phyloP scores from a whole-genome alignment of 257 asterid species.

The Solanum sejunctum region DNA sequence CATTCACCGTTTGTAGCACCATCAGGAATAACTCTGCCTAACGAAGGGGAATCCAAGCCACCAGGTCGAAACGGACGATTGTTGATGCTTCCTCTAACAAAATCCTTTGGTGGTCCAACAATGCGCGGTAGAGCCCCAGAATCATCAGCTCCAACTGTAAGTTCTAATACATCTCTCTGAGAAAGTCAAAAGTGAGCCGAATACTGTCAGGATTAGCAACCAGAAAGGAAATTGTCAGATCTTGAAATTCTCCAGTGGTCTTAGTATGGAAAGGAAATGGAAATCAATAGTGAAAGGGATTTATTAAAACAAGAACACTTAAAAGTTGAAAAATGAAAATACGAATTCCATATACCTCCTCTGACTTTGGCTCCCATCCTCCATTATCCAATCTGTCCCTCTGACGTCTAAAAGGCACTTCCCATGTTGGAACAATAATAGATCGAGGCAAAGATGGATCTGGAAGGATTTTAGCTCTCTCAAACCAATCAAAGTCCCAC shows the following conservation, averaged over 20 bases:
- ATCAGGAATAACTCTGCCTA: constrained; percentile 59
- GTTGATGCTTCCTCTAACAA: constrained; percentile 78
- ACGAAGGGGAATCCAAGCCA: constrained; percentile 50
- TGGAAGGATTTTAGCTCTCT: constrained; percentile 54
- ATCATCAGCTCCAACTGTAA: constrained; percentile 54
- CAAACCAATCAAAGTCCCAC: constrained; percentile 99
- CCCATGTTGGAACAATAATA: constrained; percentile 80
- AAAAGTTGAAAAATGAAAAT: background rate
- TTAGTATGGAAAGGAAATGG: background rate
- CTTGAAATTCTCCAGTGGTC: background rate
- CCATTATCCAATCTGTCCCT: constrained; percentile 10
- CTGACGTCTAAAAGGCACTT: constrained; percentile 73
- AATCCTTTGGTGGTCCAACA: constrained; percentile 84
- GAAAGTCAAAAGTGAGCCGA: constrained; percentile 16
- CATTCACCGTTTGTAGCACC: constrained; percentile 83
- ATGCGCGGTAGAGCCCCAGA: constrained; percentile 85
- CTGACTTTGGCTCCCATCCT: constrained; percentile 85
- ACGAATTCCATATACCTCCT: constrained; percentile 47
- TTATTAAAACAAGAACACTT: background rate
- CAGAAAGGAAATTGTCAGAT: background rate
- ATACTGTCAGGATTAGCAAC: background rate
- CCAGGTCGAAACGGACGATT: constrained; percentile 94
- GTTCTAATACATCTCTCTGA: constrained; percentile 71
- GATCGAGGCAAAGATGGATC: constrained; percentile 79
- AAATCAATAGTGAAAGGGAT: background rate